A percentile compares a stretch with the other conserved stretches of the same genome.
These are phyloP conservation scores for Metschnikowia santaceciliae DNA, from an alignment of 805 yeast genomes.

Conservation along the genomic window DNA sequence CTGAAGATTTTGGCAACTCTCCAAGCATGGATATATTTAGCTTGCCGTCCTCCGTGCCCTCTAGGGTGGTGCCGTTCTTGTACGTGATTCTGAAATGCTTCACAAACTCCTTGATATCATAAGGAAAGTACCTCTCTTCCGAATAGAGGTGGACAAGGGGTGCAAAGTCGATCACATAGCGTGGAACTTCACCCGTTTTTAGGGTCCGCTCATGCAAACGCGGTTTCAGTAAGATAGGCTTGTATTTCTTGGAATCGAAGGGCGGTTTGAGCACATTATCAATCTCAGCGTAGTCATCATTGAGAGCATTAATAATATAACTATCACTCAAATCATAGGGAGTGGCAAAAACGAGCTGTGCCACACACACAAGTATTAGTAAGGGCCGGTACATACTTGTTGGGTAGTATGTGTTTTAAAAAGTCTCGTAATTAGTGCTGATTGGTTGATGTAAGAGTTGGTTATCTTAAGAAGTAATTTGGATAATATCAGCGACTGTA, in stretches of 20 bases:
- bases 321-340: conserved; percentile 16
- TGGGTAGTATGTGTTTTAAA: too few relatives aligned
- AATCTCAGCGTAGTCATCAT: conserved; percentile 21
- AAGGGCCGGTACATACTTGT: neutral
- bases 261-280: conserved; percentile 27
- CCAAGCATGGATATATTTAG: conserved; percentile 34
- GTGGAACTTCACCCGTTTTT: conserved; percentile 55
- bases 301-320: conserved; percentile 22
- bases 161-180: conserved; percentile 57
- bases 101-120: conserved; percentile 69
- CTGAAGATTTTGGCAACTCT: conserved; percentile 24
- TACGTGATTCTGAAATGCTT: conserved; percentile 58
- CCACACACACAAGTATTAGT: conserved; percentile 2
- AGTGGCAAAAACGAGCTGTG: conserved; percentile 7
- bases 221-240: conserved; percentile 38
- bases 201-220: conserved; percentile 33
- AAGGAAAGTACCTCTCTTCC: conserved; percentile 84
- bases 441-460: too few relatives aligned
- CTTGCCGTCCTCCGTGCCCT: conserved; percentile 27
- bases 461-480: too few relatives aligned
- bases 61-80: conserved; percentile 42
- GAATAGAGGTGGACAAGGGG: conserved; percentile 85
- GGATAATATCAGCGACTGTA: too few relatives aligned
- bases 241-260: conserved; percentile 21
- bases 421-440: too few relatives aligned